Conservation (phyloP, 441 rosid genomes). For the Eruca vesicaria region DNA sequence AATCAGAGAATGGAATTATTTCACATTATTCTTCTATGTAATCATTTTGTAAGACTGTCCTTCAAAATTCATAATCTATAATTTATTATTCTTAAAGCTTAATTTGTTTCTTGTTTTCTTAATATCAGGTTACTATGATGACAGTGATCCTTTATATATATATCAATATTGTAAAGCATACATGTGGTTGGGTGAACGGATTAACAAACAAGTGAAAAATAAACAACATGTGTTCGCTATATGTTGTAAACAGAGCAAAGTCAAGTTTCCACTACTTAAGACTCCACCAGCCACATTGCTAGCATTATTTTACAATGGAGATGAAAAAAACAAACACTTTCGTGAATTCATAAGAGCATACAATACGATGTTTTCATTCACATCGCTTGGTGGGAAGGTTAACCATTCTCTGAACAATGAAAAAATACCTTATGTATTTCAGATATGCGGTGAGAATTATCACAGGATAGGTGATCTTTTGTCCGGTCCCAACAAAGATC, state of each 20-base stretch:
- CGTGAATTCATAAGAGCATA: neutral
- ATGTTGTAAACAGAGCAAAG: neutral
- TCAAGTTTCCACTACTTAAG: neutral
- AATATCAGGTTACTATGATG: neutral
- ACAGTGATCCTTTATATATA: neutral
- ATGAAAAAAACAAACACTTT: neutral
- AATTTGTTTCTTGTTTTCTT: neutral
- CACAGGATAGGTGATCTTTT: neutral
- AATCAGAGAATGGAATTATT: neutral
- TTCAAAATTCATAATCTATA: too few species aligned
- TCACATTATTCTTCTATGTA: neutral
- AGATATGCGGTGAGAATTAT: neutral
- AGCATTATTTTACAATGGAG: neutral
- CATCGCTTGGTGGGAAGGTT: neutral
- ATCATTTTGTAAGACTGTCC: neutral
- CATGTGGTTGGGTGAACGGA: neutral
- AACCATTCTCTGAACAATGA: neutral
- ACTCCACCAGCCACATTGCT: neutral
- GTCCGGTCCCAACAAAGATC: neutral
- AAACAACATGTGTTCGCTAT: neutral
- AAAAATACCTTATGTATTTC: neutral
- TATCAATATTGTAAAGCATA: neutral
- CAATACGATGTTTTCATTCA: neutral
- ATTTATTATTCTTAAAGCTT: too few species aligned
- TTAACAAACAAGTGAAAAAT: neutral